These are phyloP conservation scores for Boletellus deceptivus DNA, from an alignment of 1,284 basidiomycete species.

Conservation along the genomic window DNA sequence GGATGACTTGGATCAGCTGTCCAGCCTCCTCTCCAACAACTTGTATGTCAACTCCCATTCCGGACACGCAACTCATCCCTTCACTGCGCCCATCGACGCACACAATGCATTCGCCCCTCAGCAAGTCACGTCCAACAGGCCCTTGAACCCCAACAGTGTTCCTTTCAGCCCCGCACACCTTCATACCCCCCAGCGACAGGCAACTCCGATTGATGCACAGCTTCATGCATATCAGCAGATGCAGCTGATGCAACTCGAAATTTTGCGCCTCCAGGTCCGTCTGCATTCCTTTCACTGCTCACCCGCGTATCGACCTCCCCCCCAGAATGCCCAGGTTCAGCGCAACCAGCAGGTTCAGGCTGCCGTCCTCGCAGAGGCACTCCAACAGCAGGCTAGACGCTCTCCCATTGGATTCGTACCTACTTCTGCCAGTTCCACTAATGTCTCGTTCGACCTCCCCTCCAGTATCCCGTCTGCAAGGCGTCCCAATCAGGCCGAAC, in stretches of 20 bases:
- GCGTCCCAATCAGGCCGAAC: slow-evolving; percentile 64
- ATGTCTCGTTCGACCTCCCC: slow-evolving; percentile 60
- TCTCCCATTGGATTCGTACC: slow-evolving; percentile 53
- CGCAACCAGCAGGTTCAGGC: slow-evolving; percentile 44
- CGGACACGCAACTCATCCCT: slow-evolving; percentile 35
- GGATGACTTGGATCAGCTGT: slow-evolving; percentile 59
- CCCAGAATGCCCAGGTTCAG: slow-evolving; percentile 37
- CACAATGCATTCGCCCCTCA: slow-evolving; percentile 64
- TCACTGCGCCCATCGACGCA: slow-evolving; percentile 69
- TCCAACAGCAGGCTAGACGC: slow-evolving; percentile 61
- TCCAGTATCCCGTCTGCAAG: slow-evolving; percentile 54
- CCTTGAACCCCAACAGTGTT: slow-evolving; percentile 56
- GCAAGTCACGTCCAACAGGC: slow-evolving; percentile 40
- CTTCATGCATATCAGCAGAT: slow-evolving; percentile 62
- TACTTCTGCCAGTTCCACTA: slow-evolving; percentile 65
- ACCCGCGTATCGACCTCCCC: not conserved
- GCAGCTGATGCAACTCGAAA: slow-evolving; percentile 80
- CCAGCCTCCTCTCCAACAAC: slow-evolving; percentile 52
- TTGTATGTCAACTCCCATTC: slow-evolving; percentile 39
- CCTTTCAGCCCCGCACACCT: slow-evolving; percentile 52
- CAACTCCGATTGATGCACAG: slow-evolving; percentile 43
- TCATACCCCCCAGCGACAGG: slow-evolving; percentile 37
- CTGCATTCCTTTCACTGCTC: not conserved
- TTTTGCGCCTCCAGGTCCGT: slow-evolving; percentile 72
- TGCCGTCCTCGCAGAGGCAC: slow-evolving; percentile 55